Evolutionary conservation across 345 rosid species (phyloP).

Genomic region (Garcia nutans): DNA sequence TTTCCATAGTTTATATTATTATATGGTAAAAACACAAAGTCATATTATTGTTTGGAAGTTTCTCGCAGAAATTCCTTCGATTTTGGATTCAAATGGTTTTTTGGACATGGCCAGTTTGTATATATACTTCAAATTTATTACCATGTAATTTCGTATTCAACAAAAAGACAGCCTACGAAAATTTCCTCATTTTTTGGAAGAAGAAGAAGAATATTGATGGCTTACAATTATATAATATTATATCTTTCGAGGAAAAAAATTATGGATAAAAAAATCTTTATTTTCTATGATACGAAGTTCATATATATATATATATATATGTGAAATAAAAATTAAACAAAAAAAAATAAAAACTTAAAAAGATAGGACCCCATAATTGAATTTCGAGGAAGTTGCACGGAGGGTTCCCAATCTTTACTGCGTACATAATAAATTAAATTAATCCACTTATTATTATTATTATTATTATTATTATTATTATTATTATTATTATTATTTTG

Average conservation of each 20-base stretch:
- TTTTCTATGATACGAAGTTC: too few species aligned
- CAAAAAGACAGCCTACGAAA: background rate
- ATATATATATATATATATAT: background rate
- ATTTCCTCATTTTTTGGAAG: background rate
- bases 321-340: background rate
- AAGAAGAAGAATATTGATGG: too few species aligned
- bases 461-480: too few species aligned
- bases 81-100: background rate
- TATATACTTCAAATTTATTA: too few species aligned
- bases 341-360: background rate
- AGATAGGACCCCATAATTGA: constrained; percentile 20
- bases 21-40: background rate
- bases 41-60: background rate
- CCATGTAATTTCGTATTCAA: too few species aligned
- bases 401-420: background rate
- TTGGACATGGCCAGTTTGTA: background rate
- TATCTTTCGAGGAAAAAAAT: too few species aligned
- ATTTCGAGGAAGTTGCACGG: constrained; percentile 32
- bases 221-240: too few species aligned
- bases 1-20: background rate
- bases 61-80: background rate
- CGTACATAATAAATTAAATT: too few species aligned
- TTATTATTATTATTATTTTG: too few species aligned
- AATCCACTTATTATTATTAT: background rate
- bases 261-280: too few species aligned